Percentiles rank a stretch among this genome's conserved stretches.
Evolutionary conservation across 257 asterid species (phyloP).

Genomic region (Capsicum pubescens): DNA sequence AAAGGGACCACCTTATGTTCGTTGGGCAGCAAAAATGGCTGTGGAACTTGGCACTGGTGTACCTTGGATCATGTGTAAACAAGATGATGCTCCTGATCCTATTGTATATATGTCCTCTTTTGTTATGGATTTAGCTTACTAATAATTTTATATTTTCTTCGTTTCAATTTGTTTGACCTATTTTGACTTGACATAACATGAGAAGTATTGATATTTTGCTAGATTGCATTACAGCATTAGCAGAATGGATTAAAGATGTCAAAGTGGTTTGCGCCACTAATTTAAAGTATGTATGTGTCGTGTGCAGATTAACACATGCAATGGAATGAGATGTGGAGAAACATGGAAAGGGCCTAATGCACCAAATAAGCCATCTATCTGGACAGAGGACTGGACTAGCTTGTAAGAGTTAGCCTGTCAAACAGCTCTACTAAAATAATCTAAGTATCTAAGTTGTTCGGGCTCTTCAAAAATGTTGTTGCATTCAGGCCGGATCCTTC

Average conservation of each 20-base stretch:
- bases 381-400: constrained; percentile 99
- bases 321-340: constrained; percentile 77
- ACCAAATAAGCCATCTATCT: constrained; percentile 85
- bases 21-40: constrained; percentile 90
- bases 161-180: too few species aligned
- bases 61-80: constrained; percentile 98
- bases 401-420: constrained; percentile 51
- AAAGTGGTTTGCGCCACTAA: neutral
- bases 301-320: constrained; percentile 87
- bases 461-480: too few species aligned
- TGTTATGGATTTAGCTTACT: neutral
- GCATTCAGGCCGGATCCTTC: too few species aligned
- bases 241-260: neutral
- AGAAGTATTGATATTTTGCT: too few species aligned
- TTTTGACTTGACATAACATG: too few species aligned
- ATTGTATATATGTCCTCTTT: constrained; percentile 49
- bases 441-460: too few species aligned
- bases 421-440: neutral
- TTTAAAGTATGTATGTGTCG: neutral
- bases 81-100: constrained; percentile 89
- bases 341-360: constrained; percentile 88
- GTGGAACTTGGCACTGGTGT: constrained; percentile 75
- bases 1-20: constrained; percentile 70
- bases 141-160: too few species aligned
- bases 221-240: too few species aligned